Base-by-base conservation (phyloP, 1,139 yeast genomes). In the Pichia sp. region DNA sequence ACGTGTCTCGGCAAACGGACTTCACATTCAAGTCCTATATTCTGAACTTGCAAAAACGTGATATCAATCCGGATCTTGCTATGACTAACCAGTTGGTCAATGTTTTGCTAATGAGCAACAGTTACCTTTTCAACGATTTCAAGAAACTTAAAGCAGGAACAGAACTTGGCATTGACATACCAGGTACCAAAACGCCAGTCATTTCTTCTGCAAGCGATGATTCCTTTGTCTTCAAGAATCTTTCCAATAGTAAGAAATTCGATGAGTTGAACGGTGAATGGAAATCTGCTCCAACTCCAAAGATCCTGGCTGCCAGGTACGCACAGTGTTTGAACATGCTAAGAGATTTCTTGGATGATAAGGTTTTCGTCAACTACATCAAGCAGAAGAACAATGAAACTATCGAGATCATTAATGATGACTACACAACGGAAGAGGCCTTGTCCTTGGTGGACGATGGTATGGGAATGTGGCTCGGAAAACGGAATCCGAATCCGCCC, bases 391-490 rank as follows among this genome's bases (percentile, higher is more conserved):
- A 53, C 54, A 11, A 61, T 66, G 29, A 74, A 79, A 27, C 33
- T 27, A 31, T 36, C 8, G 36, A n/a, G 5, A 27, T 27, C 6
- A 6, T 11, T 4, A 32, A 37, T n/a, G 10, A 27, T 5, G 33
- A 11, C 7, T 31, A 31, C 33, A 31, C 33, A 31, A 10, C 7
- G 10, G 33, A 31, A 8, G 7, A 7, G 7, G 10, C 33, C 7
- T 8, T 8, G 9, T n/a, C 16, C 4, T 62, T 68, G 10, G 57
- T 72, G 2, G 41, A 50, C 0, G 51, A 59, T 8, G 67, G 80
- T 4, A 51, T 73, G 41, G 53, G 57, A 16, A 75, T 78, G 51
- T 81, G 86, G 85, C 64, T 66, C 51, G 86, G 86, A 0, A 52
- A 60, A 27, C 60, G 79, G 37, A 55, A 56, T 4, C 81, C 85